These are phyloP conservation scores for Solanum ahanhuiri DNA, from an alignment of 257 asterid species.

Conservation along the genomic window DNA sequence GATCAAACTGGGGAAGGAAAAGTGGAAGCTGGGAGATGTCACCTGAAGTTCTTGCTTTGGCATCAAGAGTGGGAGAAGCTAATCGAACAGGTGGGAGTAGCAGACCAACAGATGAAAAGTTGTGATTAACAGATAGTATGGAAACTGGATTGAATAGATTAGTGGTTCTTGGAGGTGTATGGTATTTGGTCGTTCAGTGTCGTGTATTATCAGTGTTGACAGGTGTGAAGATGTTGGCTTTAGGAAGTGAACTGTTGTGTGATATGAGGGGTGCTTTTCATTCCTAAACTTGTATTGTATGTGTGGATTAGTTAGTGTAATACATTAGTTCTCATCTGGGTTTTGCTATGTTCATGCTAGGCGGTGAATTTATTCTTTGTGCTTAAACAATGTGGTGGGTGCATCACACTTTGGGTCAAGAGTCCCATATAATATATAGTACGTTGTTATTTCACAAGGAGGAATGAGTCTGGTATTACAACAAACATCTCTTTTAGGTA, in stretches of 20 bases:
- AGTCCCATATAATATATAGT: not conserved
- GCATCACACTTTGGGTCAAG: not conserved
- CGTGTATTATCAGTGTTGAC: constrained; percentile 16
- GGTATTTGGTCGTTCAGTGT: constrained; percentile 18
- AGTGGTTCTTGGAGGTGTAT: constrained; percentile 10
- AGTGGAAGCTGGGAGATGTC: constrained; percentile 99
- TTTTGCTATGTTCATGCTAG: not conserved
- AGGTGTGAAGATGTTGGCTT: constrained; percentile 20
- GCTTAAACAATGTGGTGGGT: not conserved
- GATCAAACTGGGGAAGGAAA: constrained; percentile 91
- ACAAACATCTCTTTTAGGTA: not conserved
- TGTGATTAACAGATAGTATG: constrained; percentile 4
- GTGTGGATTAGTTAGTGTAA: constrained; percentile 23
- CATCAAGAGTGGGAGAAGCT: constrained; percentile 73
- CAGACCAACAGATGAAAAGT: constrained; percentile 27
- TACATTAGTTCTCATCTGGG: not conserved
- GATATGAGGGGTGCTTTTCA: constrained; percentile 17
- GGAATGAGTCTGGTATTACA: not conserved
- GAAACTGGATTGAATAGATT: not conserved
- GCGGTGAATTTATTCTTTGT: not conserved
- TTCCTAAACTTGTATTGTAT: constrained; percentile 8
- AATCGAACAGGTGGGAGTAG: constrained; percentile 55
- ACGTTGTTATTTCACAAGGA: not conserved
- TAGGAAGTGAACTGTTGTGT: constrained; percentile 22
- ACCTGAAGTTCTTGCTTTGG: constrained; percentile 88